Base-by-base conservation (phyloP, 2,329 filamentous ascomycete species). In the Metarhizium album region DNA sequence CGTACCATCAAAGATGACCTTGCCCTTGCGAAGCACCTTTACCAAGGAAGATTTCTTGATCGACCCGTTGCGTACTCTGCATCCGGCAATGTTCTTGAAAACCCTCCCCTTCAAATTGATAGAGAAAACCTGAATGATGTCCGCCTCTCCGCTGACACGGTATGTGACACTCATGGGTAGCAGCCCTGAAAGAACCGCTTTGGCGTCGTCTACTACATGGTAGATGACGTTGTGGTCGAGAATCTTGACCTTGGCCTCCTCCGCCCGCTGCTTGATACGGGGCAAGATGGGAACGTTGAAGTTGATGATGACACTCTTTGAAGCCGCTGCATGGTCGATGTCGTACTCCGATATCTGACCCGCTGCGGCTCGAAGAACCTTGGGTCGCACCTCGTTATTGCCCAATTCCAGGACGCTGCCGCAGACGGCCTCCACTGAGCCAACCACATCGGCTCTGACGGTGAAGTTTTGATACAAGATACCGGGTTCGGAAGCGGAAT, bases 361-460 rank as follows among this genome's bases (percentile, higher is more conserved):
- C 1, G 93, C 86, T 2, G 78, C 81, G 3, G 86, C 84, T 22
- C 86, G 82, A 35, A 98, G 78, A 52, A 98, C 75, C 51, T 82
- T 80, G 14, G 90, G 79, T 31, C 75, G 79, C 38, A 96, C 84
- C 64, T 97, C 89, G 59, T 89, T 83, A 69, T 86, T 95, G 55
- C 90, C 90, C 55, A 96, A 75, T 53, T 84, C 81, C 54, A 82
- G 73, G 52, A 98, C 76, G 8, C 85, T 84, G 46, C 87, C 84
- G 53, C 83, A 75, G 2, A 97, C 86, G 2, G 93, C 93, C 71
- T 98, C 93, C 0, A 90, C 90, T 0, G 91, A 97, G 37, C 93
- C 93, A 54, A 86, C 87, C 18, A 97, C 93, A 60, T 98, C 93
- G 49, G 84, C 90, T 68, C 94, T 95, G 70, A 98, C 75, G 52